Conservation (phyloP, 2,329 filamentous ascomycete genomes). For the Penicillium sp. region DNA sequence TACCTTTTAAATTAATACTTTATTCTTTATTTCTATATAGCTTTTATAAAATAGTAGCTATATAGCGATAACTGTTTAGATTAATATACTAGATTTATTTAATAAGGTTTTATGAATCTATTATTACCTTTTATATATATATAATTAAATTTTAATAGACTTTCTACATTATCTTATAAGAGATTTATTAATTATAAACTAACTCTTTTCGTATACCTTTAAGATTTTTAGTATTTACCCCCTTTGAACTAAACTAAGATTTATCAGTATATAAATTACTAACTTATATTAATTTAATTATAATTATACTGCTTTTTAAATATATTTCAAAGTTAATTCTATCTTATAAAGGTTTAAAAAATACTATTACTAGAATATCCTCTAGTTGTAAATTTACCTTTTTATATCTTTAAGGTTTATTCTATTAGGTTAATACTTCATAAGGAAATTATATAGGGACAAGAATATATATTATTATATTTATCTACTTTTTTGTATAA, state of each 20-base stretch:
- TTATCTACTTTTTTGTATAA: background rate
- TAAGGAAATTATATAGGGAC: background rate
- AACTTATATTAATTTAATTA: background rate
- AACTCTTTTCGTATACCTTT: background rate
- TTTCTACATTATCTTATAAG: too few relatives aligned
- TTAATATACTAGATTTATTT: too few relatives aligned
- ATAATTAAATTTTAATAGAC: too few relatives aligned
- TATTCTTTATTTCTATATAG: too few relatives aligned
- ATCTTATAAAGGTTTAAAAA: background rate
- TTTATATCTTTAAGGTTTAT: background rate
- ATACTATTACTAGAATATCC: background rate
- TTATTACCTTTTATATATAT: too few relatives aligned
- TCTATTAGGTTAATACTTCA: background rate
- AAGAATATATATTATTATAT: background rate
- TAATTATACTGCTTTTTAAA: background rate
- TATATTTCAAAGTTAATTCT: background rate
- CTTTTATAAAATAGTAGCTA: too few relatives aligned
- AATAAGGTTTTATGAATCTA: too few relatives aligned
- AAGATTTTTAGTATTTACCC: too few relatives aligned
- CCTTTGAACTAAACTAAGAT: background rate
- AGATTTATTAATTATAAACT: background rate
- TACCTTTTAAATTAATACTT: too few relatives aligned
- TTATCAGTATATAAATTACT: background rate
- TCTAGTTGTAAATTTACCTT: background rate
- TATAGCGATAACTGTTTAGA: too few relatives aligned